Evolutionary conservation across 192 early-diverging fungal genomes (phyloP).

Genomic region (Spizellomyces punctatus): DNA sequence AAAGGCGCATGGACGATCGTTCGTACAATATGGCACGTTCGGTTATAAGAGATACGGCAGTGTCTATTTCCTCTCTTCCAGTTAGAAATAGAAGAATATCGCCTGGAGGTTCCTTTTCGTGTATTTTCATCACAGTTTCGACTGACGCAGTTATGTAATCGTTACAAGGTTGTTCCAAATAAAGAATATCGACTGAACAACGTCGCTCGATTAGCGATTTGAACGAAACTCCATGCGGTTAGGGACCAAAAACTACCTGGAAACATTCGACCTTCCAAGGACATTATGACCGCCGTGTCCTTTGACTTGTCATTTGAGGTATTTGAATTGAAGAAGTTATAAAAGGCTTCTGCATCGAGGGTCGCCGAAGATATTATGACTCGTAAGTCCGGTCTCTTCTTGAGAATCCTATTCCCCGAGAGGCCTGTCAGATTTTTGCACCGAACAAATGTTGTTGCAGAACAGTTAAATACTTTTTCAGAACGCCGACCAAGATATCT

Average conservation of each 20-base stretch:
- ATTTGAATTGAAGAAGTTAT: conserved; percentile 70
- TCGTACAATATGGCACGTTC: conserved; percentile 30
- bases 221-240: not conserved
- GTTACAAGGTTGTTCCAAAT: conserved; percentile 55
- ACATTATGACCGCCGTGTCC: conserved; percentile 68
- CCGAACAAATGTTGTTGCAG: not conserved
- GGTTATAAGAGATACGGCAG: conserved; percentile 58
- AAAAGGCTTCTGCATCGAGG: conserved; percentile 73
- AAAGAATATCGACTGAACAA: conserved; percentile 48
- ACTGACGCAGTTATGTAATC: conserved; percentile 71
- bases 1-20: conserved; percentile 30
- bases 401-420: conserved; percentile 60
- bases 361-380: conserved; percentile 83
- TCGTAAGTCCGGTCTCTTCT: conserved; percentile 69
- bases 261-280: conserved; percentile 74
- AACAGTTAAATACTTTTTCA: conserved; percentile 69
- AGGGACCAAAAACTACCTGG: conserved; percentile 36
- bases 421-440: not conserved
- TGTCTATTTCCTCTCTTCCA: conserved; percentile 77
- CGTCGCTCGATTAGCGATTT: not conserved
- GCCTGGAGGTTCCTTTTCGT: conserved; percentile 64
- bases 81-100: conserved; percentile 76
- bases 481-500: conserved; percentile 68
- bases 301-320: conserved; percentile 31
- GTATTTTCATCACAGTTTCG: conserved; percentile 76